phyloP scores from a whole-genome alignment of 208 protist species.

The Leishmania aethiopica region DNA sequence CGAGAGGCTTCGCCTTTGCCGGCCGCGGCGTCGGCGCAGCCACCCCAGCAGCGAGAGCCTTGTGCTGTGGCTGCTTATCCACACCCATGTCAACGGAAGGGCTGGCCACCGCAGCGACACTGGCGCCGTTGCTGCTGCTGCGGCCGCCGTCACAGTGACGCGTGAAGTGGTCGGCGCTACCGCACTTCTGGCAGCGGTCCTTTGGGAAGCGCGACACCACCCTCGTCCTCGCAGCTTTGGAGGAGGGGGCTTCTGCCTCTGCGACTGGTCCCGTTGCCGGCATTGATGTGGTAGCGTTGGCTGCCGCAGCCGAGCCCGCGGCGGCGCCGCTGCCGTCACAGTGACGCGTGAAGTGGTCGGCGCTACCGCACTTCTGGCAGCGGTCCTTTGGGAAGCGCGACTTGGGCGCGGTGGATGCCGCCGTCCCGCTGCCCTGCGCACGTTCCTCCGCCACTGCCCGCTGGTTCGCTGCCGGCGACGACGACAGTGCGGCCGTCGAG shows the following conservation, averaged over 20 bases:
- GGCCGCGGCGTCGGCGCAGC: not conserved
- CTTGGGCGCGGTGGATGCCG: not conserved
- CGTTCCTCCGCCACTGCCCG: not conserved
- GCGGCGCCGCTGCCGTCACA: slow-evolving; percentile 34
- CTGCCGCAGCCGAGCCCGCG: not conserved
- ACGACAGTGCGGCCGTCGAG: not conserved
- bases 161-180: slow-evolving; percentile 47
- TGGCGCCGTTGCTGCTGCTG: not conserved
- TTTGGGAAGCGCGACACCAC: slow-evolving; percentile 26
- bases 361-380: slow-evolving; percentile 52
- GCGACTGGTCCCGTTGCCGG: no score
- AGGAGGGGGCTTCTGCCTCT: no score
- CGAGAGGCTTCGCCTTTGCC: not conserved
- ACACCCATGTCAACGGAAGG: not conserved
- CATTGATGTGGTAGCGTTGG: no score
- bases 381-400: slow-evolving; percentile 38
- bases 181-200: slow-evolving; percentile 50
- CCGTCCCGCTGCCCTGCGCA: not conserved
- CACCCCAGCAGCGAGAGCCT: not conserved
- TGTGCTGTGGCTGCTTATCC: not conserved
- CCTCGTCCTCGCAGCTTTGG: no score
- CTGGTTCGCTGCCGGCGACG: not conserved
- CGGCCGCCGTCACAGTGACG: slow-evolving; percentile 42
- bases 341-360: slow-evolving; percentile 48
- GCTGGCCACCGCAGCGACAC: not conserved